Evolutionary conservation across 345 rosid species (phyloP), one percentile per base, ranked within the genome.

Genomic region (Lepidium aucheri): DNA sequence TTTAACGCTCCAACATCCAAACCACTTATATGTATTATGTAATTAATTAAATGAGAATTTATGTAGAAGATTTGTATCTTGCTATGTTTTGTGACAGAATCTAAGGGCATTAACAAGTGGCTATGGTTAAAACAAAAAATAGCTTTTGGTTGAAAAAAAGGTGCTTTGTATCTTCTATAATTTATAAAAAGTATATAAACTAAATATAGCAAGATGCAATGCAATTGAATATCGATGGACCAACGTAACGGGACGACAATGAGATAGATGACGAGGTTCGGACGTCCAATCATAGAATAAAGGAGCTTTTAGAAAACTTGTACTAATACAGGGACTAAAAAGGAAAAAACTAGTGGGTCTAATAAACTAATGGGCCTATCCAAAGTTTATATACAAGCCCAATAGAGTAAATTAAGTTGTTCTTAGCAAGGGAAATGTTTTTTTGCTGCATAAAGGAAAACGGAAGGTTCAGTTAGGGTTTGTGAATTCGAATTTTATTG

Each of bases 391-490:
- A 59, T 14, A 0, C 0, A 6, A 30, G 64, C 64, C 64, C 28
- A 15, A 16, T 1, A 18, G 30, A 35, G 44, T 10, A 35, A 8
- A 7, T 7, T 13, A 50, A 50, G 17, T 9, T 16, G 12, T 3
- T 41, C 0, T 9, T 16, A 8, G 3, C 9, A 20, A 40, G 20
- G 6, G 32, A 13, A 40, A 58, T 49, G 24, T 1, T 14, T 14
- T 20, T 41, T 41, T 6, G 53, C 33, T 49, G 53, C 34, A 24
- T 22, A 26, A 22, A 50, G 8, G 8, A 18, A 53, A 33, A 20
- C 33, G 12, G 16, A 49, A 28, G 36, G 5, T 36, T 16, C 40
- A 36, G 20, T 65, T 80, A 82, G 90, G 85, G 87, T 50, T 78
- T 67, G 61, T 58, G 54, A 54, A 44, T 34, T 35, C 60, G 43